Evolutionary conservation across 1,139 yeast species (phyloP), one percentile per base, ranked within the genome.

Genomic region (Pneumocystis canis): DNA sequence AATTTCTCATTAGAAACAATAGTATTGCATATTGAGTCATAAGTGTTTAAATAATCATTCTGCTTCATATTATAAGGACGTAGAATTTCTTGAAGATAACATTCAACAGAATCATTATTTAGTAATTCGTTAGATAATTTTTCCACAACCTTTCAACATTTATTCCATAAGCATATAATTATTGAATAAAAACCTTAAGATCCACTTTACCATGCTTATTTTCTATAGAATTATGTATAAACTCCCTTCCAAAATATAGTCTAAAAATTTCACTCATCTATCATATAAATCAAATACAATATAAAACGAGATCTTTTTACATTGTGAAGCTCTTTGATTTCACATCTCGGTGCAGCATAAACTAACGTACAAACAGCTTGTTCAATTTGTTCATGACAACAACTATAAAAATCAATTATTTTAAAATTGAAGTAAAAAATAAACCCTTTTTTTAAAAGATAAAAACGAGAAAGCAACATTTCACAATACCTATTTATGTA

Each of bases 71-170:
- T 80, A 71, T 89, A 89, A 0, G 95, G 87, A 65, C 79, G 77
- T 0, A 96, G 95, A 66, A 89, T 89, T 70, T 89, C 97, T 64
- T 81, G 77, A 66, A 89, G 75, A 71, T 89, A 89, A 65, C 87
- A 73, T 31, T 80, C 78, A 1, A 89, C 95, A 65, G 89, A 77
- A 32, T 79, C 82, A 58, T 78, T 79, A 3, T 80, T 74, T 0
- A 96, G 96, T 2, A 95, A 84, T 61, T 80, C 83, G 1, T 85
- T 81, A 30, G 80, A 77, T 67, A 94, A 83, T 66, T 92, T 76
- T 61, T 79, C 79, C 30, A 80, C 69, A 2, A 89, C 82, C 72
- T 85, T 47, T 85, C 14, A 80, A 82, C 0, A 95, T 90, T 1
- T 88, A 82, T 3, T 57, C 30, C 28, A 5, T 11, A 28, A 28